Evolutionary conservation across 371 early-diverging fungal species (phyloP).

Genomic region (Lichtheimia corymbifera): DNA sequence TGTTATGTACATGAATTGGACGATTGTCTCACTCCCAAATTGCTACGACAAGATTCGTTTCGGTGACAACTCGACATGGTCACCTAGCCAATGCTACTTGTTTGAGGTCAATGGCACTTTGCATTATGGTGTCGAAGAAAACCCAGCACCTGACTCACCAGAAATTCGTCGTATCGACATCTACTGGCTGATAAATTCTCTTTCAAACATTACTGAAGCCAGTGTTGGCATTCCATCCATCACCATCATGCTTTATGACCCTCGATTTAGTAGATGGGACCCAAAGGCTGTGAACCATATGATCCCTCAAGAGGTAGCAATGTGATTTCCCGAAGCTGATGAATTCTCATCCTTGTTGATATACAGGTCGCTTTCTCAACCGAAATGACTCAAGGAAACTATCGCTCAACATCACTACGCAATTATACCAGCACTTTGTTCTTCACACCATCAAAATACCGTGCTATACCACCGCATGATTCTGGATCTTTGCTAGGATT

Average conservation of each 20-base stretch:
- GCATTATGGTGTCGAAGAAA: conserved; percentile 21
- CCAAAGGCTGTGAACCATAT: conserved; percentile 7
- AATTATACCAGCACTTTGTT: conserved; percentile 31
- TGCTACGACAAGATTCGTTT: conserved; percentile 17
- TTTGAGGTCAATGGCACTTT: conserved; percentile 28
- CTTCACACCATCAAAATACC: conserved; percentile 26
- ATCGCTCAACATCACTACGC: conserved; percentile 24
- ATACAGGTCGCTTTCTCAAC: conserved; percentile 12
- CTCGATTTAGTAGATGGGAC: conserved; percentile 32
- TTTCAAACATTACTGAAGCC: conserved; percentile 15
- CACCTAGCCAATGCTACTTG: conserved; percentile 22
- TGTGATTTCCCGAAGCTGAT: neutral
- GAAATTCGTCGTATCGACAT: conserved; percentile 36
- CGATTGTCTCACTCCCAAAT: conserved; percentile 10
- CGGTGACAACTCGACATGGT: neutral
- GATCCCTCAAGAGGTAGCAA: conserved; percentile 27
- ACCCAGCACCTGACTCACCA: conserved; percentile 12
- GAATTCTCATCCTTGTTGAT: neutral
- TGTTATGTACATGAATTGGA: conserved; percentile 30
- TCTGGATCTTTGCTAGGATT: conserved; percentile 32
- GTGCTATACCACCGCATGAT: conserved; percentile 31
- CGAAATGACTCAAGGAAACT: conserved; percentile 27
- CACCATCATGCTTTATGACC: conserved; percentile 32
- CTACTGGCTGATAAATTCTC: conserved; percentile 36
- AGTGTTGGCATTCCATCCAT: conserved; percentile 33